Conservation (phyloP, 495 filamentous ascomycete genomes). For the Tuber aestivum region DNA sequence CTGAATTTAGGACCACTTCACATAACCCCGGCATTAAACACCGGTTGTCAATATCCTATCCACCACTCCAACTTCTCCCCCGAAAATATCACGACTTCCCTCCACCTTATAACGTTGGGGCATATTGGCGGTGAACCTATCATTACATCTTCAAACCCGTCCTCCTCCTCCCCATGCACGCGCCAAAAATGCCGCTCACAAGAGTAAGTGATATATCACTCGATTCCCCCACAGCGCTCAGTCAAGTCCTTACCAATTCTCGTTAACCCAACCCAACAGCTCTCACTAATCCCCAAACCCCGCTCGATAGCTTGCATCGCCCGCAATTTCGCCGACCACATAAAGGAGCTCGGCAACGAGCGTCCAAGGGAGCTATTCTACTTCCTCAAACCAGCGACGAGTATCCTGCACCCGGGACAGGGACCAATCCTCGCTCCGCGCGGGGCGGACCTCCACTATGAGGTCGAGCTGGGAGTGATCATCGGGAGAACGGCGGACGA, state of each 20-base stretch:
- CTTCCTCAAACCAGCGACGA: slow-evolving; percentile 89
- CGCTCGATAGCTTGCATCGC: slow-evolving; percentile 95
- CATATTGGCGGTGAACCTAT: not conserved
- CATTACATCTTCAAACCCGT: not conserved
- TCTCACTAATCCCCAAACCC: slow-evolving; percentile 33
- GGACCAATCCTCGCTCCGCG: slow-evolving; percentile 79
- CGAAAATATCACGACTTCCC: not conserved
- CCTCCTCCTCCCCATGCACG: not conserved
- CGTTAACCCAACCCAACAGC: slow-evolving; percentile 5
- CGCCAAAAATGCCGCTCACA: not conserved
- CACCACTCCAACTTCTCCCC: not conserved
- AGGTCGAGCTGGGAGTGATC: slow-evolving; percentile 85
- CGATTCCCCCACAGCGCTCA: not conserved
- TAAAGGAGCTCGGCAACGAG: slow-evolving; percentile 80
- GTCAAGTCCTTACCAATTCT: not conserved
- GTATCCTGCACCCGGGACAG: slow-evolving; percentile 67
- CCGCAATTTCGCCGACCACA: slow-evolving; percentile 95
- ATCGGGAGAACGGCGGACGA: slow-evolving; percentile 74
- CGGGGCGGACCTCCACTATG: slow-evolving; percentile 83
- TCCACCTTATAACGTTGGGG: not conserved
- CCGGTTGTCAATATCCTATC: not conserved
- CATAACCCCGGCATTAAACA: not conserved
- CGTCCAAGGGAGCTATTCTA: slow-evolving; percentile 91
- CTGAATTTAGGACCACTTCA: not conserved
- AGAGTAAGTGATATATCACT: not conserved